phyloP scores from a whole-genome alignment of 306 rosid species.

The Nissolia schottii region DNA sequence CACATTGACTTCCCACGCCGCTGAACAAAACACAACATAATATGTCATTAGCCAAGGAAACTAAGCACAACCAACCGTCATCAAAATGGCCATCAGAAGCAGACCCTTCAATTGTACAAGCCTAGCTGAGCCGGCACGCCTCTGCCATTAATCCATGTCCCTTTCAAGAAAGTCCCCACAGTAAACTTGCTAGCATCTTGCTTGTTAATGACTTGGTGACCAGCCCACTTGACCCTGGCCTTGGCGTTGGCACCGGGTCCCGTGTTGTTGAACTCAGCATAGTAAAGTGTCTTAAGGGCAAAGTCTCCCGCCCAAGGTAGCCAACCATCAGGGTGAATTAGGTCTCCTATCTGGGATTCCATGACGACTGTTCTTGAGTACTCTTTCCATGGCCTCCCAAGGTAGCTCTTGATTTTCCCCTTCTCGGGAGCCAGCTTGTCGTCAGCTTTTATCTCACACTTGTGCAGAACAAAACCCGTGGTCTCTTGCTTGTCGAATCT shows the following conservation, averaged over 20 bases:
- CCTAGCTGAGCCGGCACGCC: conserved; percentile 51
- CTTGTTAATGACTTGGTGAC: conserved; percentile 35
- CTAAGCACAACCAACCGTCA: neutral
- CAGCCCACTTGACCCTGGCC: conserved; percentile 69
- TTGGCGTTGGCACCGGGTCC: conserved; percentile 52
- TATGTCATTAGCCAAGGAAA: no score
- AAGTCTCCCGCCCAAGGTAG: conserved; percentile 61
- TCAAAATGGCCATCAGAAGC: neutral
- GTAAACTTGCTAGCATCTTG: conserved; percentile 55
- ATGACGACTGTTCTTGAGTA: conserved; percentile 65
- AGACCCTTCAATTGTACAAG: conserved; percentile 21
- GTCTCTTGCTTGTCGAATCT: conserved; percentile 37
- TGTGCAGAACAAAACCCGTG: conserved; percentile 62
- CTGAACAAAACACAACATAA: neutral
- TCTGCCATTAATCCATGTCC: conserved; percentile 46
- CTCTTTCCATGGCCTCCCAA: conserved; percentile 82
- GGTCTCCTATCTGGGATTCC: conserved; percentile 51
- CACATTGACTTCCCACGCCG: neutral
- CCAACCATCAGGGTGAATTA: conserved; percentile 74
- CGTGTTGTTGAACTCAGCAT: conserved; percentile 66
- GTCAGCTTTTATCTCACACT: conserved; percentile 45
- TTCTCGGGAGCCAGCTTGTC: conserved; percentile 19
- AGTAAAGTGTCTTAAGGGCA: conserved; percentile 53
- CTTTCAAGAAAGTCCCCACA: conserved; percentile 48
- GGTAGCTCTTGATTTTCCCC: conserved; percentile 38